phyloP scores from a whole-genome alignment of 2,329 filamentous ascomycete genomes.

The Allantophomopsis cytisporea region DNA sequence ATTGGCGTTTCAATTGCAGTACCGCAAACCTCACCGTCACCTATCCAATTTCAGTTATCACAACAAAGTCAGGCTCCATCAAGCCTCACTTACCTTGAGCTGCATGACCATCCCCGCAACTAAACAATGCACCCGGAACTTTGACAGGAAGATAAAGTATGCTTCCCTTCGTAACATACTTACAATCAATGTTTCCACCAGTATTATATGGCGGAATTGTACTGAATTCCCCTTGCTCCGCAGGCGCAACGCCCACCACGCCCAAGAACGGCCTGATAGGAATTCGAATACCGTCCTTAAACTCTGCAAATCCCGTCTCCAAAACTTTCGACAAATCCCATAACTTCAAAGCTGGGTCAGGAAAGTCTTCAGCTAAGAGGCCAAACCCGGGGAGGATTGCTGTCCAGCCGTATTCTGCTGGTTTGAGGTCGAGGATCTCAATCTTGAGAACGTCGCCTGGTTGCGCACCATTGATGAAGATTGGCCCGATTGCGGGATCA shows the following conservation, averaged over 20 bases:
- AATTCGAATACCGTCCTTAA: conserved; percentile 32
- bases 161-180: conserved; percentile 30
- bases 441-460: conserved; percentile 37
- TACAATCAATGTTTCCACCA: conserved; percentile 41
- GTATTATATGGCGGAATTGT: conserved; percentile 35
- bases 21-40: conserved; percentile 39
- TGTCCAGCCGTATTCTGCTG: conserved; percentile 36
- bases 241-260: conserved; percentile 35
- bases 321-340: conserved; percentile 26
- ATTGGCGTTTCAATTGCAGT: conserved; percentile 42
- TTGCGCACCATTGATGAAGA: conserved; percentile 31
- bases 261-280: conserved; percentile 37
- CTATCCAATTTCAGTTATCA: no score
- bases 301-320: conserved; percentile 24
- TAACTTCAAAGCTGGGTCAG: conserved; percentile 28
- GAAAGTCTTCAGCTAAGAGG: conserved; percentile 32
- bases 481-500: conserved; percentile 36
- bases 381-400: conserved; percentile 35
- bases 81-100: conserved; percentile 22
- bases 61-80: no score
- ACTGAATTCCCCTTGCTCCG: conserved; percentile 26
- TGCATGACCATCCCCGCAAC: conserved; percentile 38
- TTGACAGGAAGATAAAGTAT: conserved; percentile 34
- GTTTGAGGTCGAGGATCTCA: conserved; percentile 30
- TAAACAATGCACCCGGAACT: conserved; percentile 34